These are phyloP conservation scores for Neurospora terricola DNA, from an alignment of 495 filamentous ascomycete species.

Conservation along the genomic window DNA sequence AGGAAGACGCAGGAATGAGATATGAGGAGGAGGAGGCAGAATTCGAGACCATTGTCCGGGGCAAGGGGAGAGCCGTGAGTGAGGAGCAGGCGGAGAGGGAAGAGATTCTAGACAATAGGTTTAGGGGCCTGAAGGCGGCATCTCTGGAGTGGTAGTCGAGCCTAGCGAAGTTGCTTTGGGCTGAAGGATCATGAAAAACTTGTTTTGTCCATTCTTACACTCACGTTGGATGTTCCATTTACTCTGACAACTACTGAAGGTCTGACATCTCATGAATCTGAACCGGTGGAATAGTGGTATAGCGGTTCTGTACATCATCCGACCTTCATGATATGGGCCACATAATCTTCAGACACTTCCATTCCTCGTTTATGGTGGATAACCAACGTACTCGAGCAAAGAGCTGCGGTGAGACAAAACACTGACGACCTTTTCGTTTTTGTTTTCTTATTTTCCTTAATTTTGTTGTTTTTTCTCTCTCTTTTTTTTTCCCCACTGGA, in stretches of 20 bases:
- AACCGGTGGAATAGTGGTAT: neutral
- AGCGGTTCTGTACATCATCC: neutral
- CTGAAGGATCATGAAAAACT: neutral
- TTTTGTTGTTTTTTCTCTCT: no score
- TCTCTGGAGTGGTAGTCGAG: neutral
- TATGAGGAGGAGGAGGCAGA: neutral
- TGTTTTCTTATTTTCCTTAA: no score
- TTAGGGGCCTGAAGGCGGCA: neutral
- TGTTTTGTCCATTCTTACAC: neutral
- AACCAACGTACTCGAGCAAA: neutral
- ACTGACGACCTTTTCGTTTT: neutral
- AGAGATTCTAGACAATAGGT: neutral
- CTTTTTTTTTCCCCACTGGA: no score
- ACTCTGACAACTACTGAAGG: neutral
- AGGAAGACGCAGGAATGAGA: neutral
- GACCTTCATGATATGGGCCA: neutral
- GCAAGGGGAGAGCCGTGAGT: neutral
- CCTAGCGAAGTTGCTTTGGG: neutral
- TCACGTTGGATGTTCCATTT: neutral
- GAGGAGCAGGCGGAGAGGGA: neutral
- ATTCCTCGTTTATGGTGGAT: neutral
- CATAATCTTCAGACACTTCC: neutral
- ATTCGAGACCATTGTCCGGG: neutral
- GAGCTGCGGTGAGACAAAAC: neutral
- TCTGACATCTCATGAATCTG: neutral